A percentile compares a stretch with the other conserved stretches of the same genome.
These are phyloP conservation scores for Zygosaccharomyces bailii DNA, from an alignment of 805 yeast species.

Conservation along the genomic window DNA sequence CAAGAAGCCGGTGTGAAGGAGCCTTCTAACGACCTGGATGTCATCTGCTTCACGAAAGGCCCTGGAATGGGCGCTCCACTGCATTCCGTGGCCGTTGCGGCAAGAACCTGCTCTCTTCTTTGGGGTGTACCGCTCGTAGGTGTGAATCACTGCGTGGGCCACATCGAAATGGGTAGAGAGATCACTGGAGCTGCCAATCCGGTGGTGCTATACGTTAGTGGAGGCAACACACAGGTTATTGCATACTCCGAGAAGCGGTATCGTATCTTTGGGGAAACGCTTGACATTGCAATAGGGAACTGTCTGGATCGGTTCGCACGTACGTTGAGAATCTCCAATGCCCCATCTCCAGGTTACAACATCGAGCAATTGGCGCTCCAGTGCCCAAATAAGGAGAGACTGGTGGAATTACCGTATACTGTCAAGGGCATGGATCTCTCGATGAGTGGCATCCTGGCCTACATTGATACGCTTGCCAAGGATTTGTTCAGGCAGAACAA, in stretches of 20 bases:
- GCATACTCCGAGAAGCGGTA: conserved; percentile 93
- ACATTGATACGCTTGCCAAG: conserved; percentile 74
- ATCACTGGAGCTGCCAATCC: conserved; percentile 98
- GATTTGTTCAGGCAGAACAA: conserved; percentile 52
- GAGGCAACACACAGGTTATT: conserved; percentile 97
- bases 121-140: conserved; percentile 88
- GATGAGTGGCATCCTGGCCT: conserved; percentile 92
- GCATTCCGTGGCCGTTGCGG: conserved; percentile 88
- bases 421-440: conserved; percentile 98
- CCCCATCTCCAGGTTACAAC: conserved; percentile 96
- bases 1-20: conserved; percentile 52
- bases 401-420: conserved; percentile 85
- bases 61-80: conserved; percentile 99
- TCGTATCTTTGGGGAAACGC: conserved; percentile 97
- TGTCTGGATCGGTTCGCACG: conserved; percentile 96
- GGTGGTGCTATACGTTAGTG: conserved; percentile 93
- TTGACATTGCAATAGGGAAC: conserved; percentile 96
- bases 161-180: conserved; percentile 98
- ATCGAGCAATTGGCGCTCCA: conserved; percentile 89
- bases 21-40: conserved; percentile 53
- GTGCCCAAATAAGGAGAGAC: conserved; percentile 42
- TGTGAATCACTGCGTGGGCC: conserved; percentile 97
- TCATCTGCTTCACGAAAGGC: conserved; percentile 93
- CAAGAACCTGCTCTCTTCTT: conserved; percentile 74
- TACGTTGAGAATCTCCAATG: conserved; percentile 80